Percentiles rank a stretch among this genome's conserved stretches.
phyloP scores from a whole-genome alignment of 192 early-diverging fungal genomes.

The Linnemannia zychae region DNA sequence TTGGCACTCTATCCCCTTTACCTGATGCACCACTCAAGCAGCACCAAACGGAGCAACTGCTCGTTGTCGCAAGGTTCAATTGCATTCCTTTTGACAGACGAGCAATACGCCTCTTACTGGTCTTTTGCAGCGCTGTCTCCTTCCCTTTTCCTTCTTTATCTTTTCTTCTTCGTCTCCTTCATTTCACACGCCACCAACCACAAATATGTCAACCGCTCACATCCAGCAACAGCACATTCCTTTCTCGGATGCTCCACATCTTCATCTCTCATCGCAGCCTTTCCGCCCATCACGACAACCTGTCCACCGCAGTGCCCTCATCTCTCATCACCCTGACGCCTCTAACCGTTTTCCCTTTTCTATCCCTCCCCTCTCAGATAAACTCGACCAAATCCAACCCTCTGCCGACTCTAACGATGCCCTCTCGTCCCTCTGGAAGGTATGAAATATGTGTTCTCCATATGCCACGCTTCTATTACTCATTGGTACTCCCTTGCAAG shows the following conservation, averaged over 20 bases:
- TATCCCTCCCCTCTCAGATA: slow-evolving; percentile 33
- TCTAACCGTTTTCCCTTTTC: slow-evolving; percentile 34
- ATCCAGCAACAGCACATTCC: not conserved
- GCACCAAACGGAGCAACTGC: too few species aligned
- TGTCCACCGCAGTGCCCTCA: not conserved
- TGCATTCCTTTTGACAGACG: too few species aligned
- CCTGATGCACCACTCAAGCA: too few species aligned
- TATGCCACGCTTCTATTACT: too few species aligned
- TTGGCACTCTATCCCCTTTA: not conserved
- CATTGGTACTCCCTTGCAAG: too few species aligned
- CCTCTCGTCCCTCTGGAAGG: slow-evolving; percentile 40
- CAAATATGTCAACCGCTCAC: not conserved
- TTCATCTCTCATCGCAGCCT: too few species aligned
- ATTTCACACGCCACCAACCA: slow-evolving; percentile 11
- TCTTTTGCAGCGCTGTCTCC: not conserved
- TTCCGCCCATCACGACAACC: not conserved
- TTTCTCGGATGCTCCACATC: not conserved
- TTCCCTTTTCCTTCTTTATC: not conserved
- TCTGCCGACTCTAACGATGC: slow-evolving; percentile 23
- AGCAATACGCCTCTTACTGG: too few species aligned
- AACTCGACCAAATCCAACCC: slow-evolving; percentile 17
- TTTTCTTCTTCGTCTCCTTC: not conserved
- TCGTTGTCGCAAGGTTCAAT: too few species aligned
- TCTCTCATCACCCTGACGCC: slow-evolving; percentile 39
- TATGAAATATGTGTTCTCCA: not conserved